Percentiles rank a stretch among this genome's conserved stretches.
These are phyloP conservation scores for Carex cristatella DNA, from an alignment of 176 grass and related monocot genomes.

Conservation along the genomic window DNA sequence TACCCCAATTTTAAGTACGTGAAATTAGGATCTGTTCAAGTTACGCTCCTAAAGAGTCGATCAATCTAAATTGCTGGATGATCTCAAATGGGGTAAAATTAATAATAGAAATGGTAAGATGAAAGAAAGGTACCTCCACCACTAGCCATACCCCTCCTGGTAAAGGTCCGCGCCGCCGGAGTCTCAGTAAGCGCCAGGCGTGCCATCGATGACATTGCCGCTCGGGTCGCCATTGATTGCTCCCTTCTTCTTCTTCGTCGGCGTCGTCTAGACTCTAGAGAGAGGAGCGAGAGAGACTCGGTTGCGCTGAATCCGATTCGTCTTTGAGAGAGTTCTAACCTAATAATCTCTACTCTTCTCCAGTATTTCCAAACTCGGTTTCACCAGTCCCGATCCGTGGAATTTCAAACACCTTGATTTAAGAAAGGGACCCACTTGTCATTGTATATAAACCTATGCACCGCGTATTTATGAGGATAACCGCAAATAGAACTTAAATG, in stretches of 20 bases:
- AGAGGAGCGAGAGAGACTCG: not conserved
- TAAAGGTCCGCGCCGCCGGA: constrained; percentile 11
- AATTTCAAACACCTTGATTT: not conserved
- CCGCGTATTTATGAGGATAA: not conserved
- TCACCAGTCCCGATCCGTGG: not conserved
- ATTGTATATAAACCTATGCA: not conserved
- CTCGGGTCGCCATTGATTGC: constrained; percentile 5
- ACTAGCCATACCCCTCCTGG: not conserved
- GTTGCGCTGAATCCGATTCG: constrained; percentile 12
- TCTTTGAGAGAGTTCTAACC: constrained; percentile 4
- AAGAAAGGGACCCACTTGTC: not conserved
- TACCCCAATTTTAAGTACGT: not conserved
- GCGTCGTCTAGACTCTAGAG: not conserved
- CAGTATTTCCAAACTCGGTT: not conserved
- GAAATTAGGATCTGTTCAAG: not conserved
- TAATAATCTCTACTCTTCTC: not conserved
- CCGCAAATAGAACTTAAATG: not conserved
- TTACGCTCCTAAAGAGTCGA: not conserved
- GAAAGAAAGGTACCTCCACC: constrained; percentile 10
- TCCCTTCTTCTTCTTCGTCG: not conserved
- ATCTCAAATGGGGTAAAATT: not conserved
- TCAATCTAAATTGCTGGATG: no score
- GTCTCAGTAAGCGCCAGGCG: not conserved
- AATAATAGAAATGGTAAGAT: not conserved
- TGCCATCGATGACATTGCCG: constrained; percentile 6